Percentiles rank a stretch among this genome's conserved stretches.
phyloP scores from a whole-genome alignment of 2,329 filamentous ascomycete species.

The Curvularia sp. region DNA sequence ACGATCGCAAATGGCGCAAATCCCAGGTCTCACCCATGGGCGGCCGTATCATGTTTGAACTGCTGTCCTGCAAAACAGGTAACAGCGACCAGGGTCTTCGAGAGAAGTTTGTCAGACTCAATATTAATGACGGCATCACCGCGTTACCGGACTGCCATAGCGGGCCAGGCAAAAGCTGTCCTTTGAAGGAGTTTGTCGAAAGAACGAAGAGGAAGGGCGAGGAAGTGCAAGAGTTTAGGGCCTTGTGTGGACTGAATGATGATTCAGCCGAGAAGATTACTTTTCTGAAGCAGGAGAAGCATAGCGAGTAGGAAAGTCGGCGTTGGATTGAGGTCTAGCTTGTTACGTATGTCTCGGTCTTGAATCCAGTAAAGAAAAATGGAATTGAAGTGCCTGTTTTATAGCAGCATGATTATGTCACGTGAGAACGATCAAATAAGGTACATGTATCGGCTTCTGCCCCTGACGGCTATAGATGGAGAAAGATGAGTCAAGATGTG shows the following conservation, averaged over 20 bases:
- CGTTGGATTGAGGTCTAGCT: neutral
- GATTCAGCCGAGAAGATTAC: slow-evolving; percentile 54
- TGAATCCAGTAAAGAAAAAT: neutral
- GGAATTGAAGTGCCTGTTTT: neutral
- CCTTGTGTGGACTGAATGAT: slow-evolving; percentile 57
- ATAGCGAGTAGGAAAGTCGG: neutral
- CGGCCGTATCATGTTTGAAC: slow-evolving; percentile 62
- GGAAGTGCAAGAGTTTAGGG: slow-evolving; percentile 58
- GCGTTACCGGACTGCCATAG: slow-evolving; percentile 56
- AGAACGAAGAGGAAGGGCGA: slow-evolving; percentile 52
- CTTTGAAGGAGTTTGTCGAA: slow-evolving; percentile 54
- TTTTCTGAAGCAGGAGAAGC: slow-evolving; percentile 57
- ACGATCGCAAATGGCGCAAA: slow-evolving; percentile 61
- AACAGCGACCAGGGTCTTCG: neutral
- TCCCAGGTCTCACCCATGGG: slow-evolving; percentile 66
- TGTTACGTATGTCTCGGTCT: neutral
- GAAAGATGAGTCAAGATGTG: neutral
- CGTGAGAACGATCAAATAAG: neutral
- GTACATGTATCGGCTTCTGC: neutral
- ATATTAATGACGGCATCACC: slow-evolving; percentile 65
- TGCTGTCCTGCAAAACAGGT: slow-evolving; percentile 52
- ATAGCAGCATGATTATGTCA: neutral
- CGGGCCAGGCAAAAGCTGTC: slow-evolving; percentile 59
- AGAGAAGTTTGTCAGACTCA: slow-evolving; percentile 58
- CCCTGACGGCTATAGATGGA: neutral